These are phyloP conservation scores for Eucommia ulmoides DNA, from an alignment of 257 asterid species.

Conservation along the genomic window DNA sequence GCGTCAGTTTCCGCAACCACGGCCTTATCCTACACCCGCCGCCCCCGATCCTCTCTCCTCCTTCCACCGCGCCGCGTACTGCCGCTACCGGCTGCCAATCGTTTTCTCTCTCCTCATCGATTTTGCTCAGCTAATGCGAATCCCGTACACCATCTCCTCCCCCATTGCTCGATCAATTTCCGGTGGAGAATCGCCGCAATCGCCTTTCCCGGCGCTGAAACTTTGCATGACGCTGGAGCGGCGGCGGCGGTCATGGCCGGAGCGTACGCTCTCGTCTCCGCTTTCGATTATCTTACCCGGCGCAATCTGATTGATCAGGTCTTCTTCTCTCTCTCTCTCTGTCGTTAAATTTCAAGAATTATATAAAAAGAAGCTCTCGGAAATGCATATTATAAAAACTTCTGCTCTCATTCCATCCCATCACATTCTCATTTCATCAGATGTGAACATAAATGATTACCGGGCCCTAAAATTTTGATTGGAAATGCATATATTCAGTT, in stretches of 20 bases:
- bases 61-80: no score
- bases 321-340: background rate
- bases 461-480: background rate
- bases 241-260: constrained; percentile 57
- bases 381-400: background rate
- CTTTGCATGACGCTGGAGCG: constrained; percentile 65
- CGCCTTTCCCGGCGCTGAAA: constrained; percentile 8
- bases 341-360: background rate
- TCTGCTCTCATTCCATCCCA: background rate
- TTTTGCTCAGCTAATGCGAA: no score
- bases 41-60: no score
- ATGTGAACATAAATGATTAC: no score
- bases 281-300: constrained; percentile 54
- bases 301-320: constrained; percentile 77
- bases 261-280: constrained; percentile 68
- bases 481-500: no score
- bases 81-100: no score
- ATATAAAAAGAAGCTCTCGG: background rate
- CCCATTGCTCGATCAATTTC: no score
- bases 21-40: no score
- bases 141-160: no score
- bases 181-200: no score
- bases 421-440: background rate
- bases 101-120: no score
- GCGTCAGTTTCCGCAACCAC: no score